Evolutionary conservation across 1,139 yeast genomes (phyloP), one percentile per base, ranked within the genome.

Genomic region (Geotrichum cucujoidarum): DNA sequence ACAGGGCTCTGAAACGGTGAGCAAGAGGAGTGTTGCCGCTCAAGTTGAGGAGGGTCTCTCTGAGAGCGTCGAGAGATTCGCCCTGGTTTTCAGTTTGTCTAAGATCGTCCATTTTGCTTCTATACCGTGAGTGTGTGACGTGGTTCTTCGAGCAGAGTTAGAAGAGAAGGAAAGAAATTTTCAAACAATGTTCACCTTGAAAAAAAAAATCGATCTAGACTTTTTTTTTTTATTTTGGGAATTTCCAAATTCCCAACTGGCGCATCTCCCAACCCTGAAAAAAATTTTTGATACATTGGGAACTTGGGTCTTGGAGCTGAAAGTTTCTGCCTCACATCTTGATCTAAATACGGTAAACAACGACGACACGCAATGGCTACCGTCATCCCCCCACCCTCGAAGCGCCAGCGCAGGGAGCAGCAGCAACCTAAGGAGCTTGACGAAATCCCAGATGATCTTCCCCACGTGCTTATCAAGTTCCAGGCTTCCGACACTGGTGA

Each of bases 401-500:
- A 92, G 66, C 85, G 81, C 62, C 97, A 89, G 66, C 85, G 78
- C 67, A 79, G 81, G 60, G 86, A 77, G 56, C 95, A 95, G 4
- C 97, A 89, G 64, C 75, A 78, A 60, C 87, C 86, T 11, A 78
- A 86, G 49, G 92, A 83, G 46, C 83, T 86, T 14, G 83, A 80
- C 49, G 66, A 83, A 10, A 71, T 85, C 20, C 97, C 97, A 1
- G 72, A 68, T 1, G 94, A 87, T 60, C 69, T 90, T 35, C 96
- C 97, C 22, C 81, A 88, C 71, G 96, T 92, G 20, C 76, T 89
- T 50, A 80, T 92, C 49, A 84, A 82, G 64, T 89, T 92, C 65
- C 94, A 88, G 64, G 96, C 97, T 1, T 80, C 95, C 11, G 98
- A 90, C 61, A 81, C 95, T n/a, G 97, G 97, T 42, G 95, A 86